phyloP scores from a whole-genome alignment of 164 flowering plant genomes.

The Chloranthus sessilifolius region DNA sequence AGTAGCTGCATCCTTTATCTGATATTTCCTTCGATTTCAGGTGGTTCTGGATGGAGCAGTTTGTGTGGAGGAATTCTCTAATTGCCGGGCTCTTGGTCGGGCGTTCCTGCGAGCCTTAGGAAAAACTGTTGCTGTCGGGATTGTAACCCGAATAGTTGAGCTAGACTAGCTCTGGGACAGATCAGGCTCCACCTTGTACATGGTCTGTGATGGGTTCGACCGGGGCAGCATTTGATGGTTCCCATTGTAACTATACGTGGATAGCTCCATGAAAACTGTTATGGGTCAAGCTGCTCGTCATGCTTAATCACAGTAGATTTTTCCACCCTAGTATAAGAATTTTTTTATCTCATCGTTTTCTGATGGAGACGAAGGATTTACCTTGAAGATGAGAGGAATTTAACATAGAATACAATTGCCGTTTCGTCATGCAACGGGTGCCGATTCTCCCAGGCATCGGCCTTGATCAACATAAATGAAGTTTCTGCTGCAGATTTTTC shows the following conservation, averaged over 20 bases:
- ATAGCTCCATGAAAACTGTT: no score
- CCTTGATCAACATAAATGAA: no score
- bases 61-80: conserved; percentile 73
- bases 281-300: neutral
- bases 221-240: no score
- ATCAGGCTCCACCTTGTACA: neutral
- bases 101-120: conserved; percentile 70
- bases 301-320: neutral
- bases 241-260: no score
- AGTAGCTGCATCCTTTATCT: no score
- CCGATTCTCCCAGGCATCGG: no score
- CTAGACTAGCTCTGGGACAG: neutral
- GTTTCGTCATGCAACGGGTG: no score
- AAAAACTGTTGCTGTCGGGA: conserved; percentile 79
- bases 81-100: conserved; percentile 72
- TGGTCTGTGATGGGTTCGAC: no score
- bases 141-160: conserved; percentile 49
- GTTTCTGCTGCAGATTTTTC: conserved; percentile 4
- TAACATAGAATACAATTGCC: neutral
- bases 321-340: no score
- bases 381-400: neutral
- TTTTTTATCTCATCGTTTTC: neutral
- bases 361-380: neutral
- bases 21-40: conserved; percentile 39
- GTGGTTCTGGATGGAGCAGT: conserved; percentile 57